Base-by-base conservation (phyloP, 176 grass and related monocot genomes). In the Aegilops tauschii region DNA sequence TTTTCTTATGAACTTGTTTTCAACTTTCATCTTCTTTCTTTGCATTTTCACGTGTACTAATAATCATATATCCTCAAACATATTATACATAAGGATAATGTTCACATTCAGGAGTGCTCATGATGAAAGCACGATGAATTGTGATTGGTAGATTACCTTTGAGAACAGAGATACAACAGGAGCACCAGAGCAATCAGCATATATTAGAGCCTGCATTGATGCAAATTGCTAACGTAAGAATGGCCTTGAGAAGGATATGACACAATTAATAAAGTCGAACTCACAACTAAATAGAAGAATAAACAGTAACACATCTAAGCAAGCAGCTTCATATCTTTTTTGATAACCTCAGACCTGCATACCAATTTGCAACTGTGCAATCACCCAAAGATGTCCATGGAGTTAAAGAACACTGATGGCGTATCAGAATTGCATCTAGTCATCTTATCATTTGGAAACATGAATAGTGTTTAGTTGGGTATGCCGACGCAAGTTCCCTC, bases 131-230 rank as follows among this genome's bases (percentile, higher is more conserved):
- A 40, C 23, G 65, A 39, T 87, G 42, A 72, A 73, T 44, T 73
- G 18, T 56, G 18, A 79, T 65, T 56, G 23, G 28, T 83, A 37
- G 1, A 82, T 84, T 95, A 98, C 95, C 93, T 95, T 88, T 40
- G 83, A 88, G 56, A 98, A 88, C 29, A 98, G 82, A 85, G 27
- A 78, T 83, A 89, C 35, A 50, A 92, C 68, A 89, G 82, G 86
- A 79, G 76, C 76, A 84, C 77, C 89, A 47, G 92, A 92, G 47
- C 83, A 90, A 86, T 94, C 92, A 83, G 87, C 83, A 91, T 86
- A 90, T 62, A 87, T 76, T 89, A 98, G 96, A 89, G 79, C 86
- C 93, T 98, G 83, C 89, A 93, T 23, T 83, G 54, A 85, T 32
- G 79, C 18, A 86, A 89, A 82, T 58, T 86, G 68, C 85, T 40